phyloP scores from a whole-genome alignment of 495 filamentous ascomycete species.

The Podospora bellae-mahoneyi region DNA sequence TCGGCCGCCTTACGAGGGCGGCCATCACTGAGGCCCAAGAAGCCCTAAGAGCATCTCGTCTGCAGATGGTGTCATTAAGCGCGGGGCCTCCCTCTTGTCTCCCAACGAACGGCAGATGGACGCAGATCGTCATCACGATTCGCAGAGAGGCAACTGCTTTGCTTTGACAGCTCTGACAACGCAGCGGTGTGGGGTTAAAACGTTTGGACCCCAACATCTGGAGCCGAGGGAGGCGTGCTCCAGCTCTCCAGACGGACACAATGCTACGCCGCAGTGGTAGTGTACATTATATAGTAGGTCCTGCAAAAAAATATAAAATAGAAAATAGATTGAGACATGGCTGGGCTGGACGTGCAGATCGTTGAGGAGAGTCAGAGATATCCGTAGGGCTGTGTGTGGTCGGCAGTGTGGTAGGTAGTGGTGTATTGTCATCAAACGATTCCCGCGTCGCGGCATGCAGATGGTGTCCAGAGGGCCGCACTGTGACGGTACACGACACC shows the following conservation, averaged over 20 bases:
- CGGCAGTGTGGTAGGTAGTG: background rate
- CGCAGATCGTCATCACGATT: background rate
- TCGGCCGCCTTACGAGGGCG: background rate
- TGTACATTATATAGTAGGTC: too few relatives aligned
- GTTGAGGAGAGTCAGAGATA: background rate
- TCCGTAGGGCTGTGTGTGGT: background rate
- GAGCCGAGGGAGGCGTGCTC: background rate
- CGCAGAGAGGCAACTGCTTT: background rate
- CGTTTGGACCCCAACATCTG: constrained; percentile 4
- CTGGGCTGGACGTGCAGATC: background rate
- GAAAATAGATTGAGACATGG: constrained; percentile 3
- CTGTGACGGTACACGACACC: background rate
- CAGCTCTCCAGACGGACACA: background rate
- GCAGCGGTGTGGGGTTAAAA: background rate
- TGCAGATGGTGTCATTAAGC: background rate
- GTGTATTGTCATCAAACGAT: background rate
- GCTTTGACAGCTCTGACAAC: too few relatives aligned
- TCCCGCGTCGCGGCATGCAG: background rate
- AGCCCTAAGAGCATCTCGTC: background rate
- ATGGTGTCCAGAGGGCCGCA: background rate
- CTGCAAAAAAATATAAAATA: background rate
- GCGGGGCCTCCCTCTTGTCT: background rate
- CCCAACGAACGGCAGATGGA: background rate
- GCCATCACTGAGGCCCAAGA: background rate
- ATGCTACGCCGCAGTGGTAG: background rate